A percentile compares a stretch with the other conserved stretches of the same genome.
phyloP scores from a whole-genome alignment of 345 rosid species.

The Gossypium raimondii region DNA sequence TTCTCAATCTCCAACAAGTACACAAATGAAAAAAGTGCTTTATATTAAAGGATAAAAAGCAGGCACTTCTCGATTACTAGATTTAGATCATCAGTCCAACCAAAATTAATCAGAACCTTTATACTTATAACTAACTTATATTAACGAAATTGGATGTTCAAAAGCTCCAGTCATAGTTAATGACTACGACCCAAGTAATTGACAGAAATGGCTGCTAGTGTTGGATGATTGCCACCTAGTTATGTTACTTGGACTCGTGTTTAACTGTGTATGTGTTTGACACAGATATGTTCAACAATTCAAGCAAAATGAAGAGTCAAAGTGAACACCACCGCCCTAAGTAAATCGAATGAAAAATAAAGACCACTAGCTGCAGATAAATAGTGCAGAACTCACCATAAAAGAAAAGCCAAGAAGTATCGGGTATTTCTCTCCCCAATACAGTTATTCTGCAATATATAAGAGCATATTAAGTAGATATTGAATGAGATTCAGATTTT shows the following conservation, averaged over 20 bases:
- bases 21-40: neutral
- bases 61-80: neutral
- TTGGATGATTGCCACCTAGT: neutral
- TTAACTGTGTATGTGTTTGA: neutral
- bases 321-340: neutral
- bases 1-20: neutral
- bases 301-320: neutral
- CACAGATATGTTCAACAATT: neutral
- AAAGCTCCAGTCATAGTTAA: neutral
- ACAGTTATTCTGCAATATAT: slow-evolving; percentile 5
- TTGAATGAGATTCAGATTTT: neutral
- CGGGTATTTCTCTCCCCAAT: slow-evolving; percentile 1
- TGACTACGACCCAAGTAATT: neutral
- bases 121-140: neutral
- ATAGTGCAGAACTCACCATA: slow-evolving; percentile 9
- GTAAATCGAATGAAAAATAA: neutral
- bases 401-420: slow-evolving; percentile 7
- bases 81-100: neutral
- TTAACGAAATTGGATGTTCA: neutral
- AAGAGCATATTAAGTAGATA: neutral
- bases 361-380: neutral
- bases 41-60: neutral
- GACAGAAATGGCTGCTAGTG: neutral
- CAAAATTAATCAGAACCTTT: neutral
- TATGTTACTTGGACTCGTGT: neutral